These are phyloP conservation scores for Neurospora tetraspora DNA, from an alignment of 495 filamentous ascomycete genomes.

Conservation along the genomic window DNA sequence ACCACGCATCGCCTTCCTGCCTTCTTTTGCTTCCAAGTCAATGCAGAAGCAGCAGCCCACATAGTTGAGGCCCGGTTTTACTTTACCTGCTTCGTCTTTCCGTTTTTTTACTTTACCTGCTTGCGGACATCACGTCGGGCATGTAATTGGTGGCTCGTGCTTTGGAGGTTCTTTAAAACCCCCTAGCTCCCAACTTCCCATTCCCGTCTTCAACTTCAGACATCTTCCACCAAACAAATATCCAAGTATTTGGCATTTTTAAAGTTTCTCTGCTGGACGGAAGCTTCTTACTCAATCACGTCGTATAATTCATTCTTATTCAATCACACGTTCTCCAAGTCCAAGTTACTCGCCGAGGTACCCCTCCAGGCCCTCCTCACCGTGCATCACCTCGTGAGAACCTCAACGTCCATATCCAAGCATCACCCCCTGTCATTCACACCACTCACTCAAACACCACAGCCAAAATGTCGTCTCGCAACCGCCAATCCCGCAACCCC, in stretches of 20 bases:
- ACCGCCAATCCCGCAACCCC: conserved; percentile 34
- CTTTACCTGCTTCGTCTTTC: neutral
- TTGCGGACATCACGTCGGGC: neutral
- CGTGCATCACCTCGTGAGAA: neutral
- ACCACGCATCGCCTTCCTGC: neutral
- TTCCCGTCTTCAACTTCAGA: neutral
- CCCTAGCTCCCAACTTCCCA: neutral
- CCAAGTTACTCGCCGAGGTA: neutral
- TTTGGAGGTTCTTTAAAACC: neutral
- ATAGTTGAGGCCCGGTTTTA: neutral
- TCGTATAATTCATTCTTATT: neutral
- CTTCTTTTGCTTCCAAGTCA: neutral
- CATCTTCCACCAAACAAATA: neutral
- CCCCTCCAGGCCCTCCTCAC: neutral
- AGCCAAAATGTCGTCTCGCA: conserved; percentile 32
- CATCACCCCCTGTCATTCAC: neutral
- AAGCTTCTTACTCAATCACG: neutral
- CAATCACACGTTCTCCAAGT: neutral
- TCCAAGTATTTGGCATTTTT: neutral
- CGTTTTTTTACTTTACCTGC: neutral
- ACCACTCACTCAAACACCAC: neutral
- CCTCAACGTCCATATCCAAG: neutral
- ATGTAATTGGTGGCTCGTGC: neutral
- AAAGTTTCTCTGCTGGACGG: neutral
- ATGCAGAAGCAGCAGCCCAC: neutral